Base-by-base conservation (phyloP, 2,329 filamentous ascomycete genomes). In the Apiospora rasikravindrae region DNA sequence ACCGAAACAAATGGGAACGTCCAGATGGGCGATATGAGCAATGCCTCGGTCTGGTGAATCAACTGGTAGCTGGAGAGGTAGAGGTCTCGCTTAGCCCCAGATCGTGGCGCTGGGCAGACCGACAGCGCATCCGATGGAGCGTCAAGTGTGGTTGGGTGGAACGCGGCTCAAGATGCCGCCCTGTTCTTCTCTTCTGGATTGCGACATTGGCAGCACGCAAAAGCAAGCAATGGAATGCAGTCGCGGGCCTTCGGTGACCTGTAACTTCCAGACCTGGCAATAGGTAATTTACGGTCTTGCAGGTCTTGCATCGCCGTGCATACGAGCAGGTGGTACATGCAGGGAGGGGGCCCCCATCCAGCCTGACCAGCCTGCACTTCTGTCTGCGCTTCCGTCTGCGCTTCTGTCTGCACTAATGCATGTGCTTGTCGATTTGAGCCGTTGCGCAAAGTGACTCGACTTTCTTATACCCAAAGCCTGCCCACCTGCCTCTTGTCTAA, bases 401-500 rank as follows among this genome's bases (percentile, higher is more conserved):
- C 57, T 69, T 24, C 10, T 64, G 19, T 40, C 33, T n/a, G 33
- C 57, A 64, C 57, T 69, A 69, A 69, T 69, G 67, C 67, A 69
- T 69, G 44, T 69, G 67, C 67, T 69, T 33, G 67, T 47, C 44
- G 67, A 49, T n/a, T 69, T 22, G 67, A 69, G 67, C 67, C 67
- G 22, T 49, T 19, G 19, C 10, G 7, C 29, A 26, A 11, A 29
- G 66, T 68, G 67, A 37, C 26, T 47, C n/a, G 13, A n/a, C 42
- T 33, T 45, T 68, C 37, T 69, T 47, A 45, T 45, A 68, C 42
- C 29, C 26, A 68, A 40, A n/a, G 19, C 57, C 57, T 64, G 57
- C 57, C 57, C 57, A n/a, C 57, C 33, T 64, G 57, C 57, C 57
- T 64, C 67, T 49, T 24, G 67, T 69, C 67, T 69, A 69, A 69